Conservation (phyloP, 1,284 basidiomycete species). For the Stereum hirsutum region DNA sequence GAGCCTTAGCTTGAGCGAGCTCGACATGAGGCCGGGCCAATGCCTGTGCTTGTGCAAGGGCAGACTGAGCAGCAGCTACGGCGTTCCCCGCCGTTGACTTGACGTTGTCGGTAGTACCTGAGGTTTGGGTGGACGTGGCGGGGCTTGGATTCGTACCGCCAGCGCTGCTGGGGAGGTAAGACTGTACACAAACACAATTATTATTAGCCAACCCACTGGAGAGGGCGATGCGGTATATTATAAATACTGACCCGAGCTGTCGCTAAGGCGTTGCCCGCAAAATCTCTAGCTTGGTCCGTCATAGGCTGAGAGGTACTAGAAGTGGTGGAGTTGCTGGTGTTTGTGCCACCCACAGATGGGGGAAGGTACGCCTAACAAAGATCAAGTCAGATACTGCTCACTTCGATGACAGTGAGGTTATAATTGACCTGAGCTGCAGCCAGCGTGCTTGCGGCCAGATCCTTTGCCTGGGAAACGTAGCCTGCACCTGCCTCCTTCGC, state of each 20-base stretch:
- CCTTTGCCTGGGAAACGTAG: conserved; percentile 46
- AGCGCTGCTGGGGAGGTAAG: conserved; percentile 15
- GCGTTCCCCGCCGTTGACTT: conserved; percentile 5
- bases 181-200: too few species aligned
- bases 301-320: too few species aligned
- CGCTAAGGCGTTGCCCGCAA: conserved; percentile 34
- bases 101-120: conserved; percentile 10
- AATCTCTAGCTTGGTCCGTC: conserved; percentile 39
- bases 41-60: conserved; percentile 12
- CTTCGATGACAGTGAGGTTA: conserved; percentile 3
- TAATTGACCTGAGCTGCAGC: conserved; percentile 46
- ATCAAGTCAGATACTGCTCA: too few species aligned
- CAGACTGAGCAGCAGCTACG: conserved; percentile 11
- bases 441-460: conserved; percentile 31
- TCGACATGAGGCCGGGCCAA: conserved; percentile 23
- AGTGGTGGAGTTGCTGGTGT: too few species aligned
- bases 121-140: background rate
- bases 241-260: conserved; percentile 38
- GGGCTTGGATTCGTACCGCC: background rate
- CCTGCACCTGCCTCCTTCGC: conserved; percentile 31
- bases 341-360: too few species aligned
- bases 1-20: conserved; percentile 14
- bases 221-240: background rate
- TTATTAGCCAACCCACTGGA: too few species aligned
- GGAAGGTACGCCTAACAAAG: too few species aligned